Base-by-base conservation (phyloP, 2,329 filamentous ascomycete species). In the Penicillium sp. region DNA sequence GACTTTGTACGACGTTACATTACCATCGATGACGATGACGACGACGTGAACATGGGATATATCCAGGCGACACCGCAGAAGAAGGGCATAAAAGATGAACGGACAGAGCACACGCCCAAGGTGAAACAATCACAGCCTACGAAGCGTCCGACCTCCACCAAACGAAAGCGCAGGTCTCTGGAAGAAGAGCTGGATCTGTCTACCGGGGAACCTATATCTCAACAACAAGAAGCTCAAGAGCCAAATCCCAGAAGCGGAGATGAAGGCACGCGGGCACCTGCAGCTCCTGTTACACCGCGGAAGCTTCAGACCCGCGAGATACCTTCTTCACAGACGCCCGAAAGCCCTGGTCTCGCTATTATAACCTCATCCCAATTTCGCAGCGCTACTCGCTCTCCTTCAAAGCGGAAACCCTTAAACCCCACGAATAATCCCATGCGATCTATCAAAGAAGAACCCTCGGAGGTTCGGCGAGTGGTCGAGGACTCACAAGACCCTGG, bases 311-410 rank as follows among this genome's bases (percentile, higher is more conserved):
- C 57, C 44, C 57, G 66, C 9, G 73, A 75, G 51, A 71, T 77
- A 52, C 75, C 74, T 5, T 77, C 75, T 4, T 77, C 74, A 7
- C 75, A 77, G 39, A 76, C 75, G 8, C 75, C 75, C 1, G 74
- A 77, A 61, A 76, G 74, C 43, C 74, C 74, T 20, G 71, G 70
- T 2, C 44, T 76, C 14, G 66, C 67, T 11, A 59, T 74, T n/a
- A 69, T 74, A 31, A 68, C 72, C n/a, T 70, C 72, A 10, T 73
- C 69, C 32, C 68, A 72, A 43, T 70, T 73, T 39, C 64, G 60
- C 20, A 55, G 57, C 29, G 66, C 67, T 11, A 67, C 65, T 47
- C 63, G 62, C 22, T 71, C 68, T 45, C 67, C 71, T 6, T 48
- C 66, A 4, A 69, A 66, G 55, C 57, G 20, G n/a, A 39, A 49